Percentiles rank a stretch among this genome's conserved stretches.
These are phyloP conservation scores for Physcia stellaris DNA, from an alignment of 495 filamentous ascomycete genomes.

Conservation along the genomic window DNA sequence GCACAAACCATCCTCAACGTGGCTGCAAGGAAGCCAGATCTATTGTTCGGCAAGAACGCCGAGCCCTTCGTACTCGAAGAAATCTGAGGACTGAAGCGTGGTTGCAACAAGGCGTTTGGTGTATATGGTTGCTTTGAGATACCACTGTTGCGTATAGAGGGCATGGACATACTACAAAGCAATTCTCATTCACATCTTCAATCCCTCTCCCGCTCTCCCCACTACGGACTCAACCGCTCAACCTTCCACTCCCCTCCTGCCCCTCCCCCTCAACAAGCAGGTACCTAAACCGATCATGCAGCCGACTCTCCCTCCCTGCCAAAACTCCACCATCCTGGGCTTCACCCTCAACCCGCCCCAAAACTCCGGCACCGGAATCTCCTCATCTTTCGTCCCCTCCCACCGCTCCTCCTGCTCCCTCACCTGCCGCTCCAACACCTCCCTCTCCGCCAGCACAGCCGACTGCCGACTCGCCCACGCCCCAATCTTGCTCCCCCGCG, in stretches of 20 bases:
- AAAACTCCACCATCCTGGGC: conserved; percentile 55
- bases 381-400: conserved; percentile 43
- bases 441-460: conserved; percentile 52
- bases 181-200: no score
- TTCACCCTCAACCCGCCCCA: conserved; percentile 84
- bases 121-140: no score
- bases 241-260: conserved; percentile 18
- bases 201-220: conserved; percentile 32
- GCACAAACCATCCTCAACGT: conserved; percentile 86
- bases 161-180: no score
- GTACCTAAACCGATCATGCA: conserved; percentile 92
- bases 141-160: no score
- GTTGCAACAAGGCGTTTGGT: no score
- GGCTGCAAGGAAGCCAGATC: conserved; percentile 68
- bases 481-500: conserved; percentile 68
- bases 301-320: conserved; percentile 80
- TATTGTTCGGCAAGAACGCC: conserved; percentile 60
- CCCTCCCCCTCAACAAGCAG: conserved; percentile 34
- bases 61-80: conserved; percentile 11
- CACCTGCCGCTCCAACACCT: conserved; percentile 25
- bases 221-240: conserved; percentile 34
- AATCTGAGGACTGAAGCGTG: no score
- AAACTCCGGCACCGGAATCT: conserved; percentile 79
- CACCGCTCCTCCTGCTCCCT: conserved; percentile 50
- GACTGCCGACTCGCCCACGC: conserved; percentile 89